Base-by-base conservation (phyloP, 192 early-diverging fungal species). In the Neocallimastix lanati region DNA sequence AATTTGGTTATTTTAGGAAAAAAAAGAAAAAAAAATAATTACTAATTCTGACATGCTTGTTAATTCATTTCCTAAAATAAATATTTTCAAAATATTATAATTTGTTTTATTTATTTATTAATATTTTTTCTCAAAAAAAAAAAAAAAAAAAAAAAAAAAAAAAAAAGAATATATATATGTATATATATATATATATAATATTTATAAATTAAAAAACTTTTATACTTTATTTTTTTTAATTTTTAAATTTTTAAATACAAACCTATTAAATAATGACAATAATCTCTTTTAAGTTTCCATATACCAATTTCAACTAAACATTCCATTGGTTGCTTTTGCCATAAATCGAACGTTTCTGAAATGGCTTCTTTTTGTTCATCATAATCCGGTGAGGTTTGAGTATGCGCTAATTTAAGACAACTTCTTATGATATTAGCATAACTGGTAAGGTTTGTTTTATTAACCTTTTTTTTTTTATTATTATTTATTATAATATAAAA, bases 261-360 rank as follows among this genome's bases (percentile, higher is more conserved):
- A 84, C 85, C 82, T 29, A 85, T 40, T 79, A 86, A 78, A 58
- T 81, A 77, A 33, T 50, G 76, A 29, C 27, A 79, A 38, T 83
- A 83, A 76, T 86, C 85, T 36, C 82, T 28, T 77, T 81, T 85
- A 40, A 86, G 79, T 58, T 86, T 86, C 82, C 81, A 81, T 16
- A 86, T 79, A 6, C 85, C 85, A 28, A 82, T 80, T 67, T 85
- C 85, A 13, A 86, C 84, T 78, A 85, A 76, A 27, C 82, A 28
- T 76, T 86, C 85, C 79, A 85, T 28, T 28, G 85, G 85, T 58
- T 85, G 79, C 35, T 85, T 83, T 2, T 85, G 76, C 85, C 85
- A 86, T 76, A 82, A 85, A 18, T 86, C 82, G 38, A 86, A 84
- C 1, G 80, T 83, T 16, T 80, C 81, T 5, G 77, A 77, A 2